phyloP scores from a whole-genome alignment of 805 yeast genomes.

The Yarrowia bubula region DNA sequence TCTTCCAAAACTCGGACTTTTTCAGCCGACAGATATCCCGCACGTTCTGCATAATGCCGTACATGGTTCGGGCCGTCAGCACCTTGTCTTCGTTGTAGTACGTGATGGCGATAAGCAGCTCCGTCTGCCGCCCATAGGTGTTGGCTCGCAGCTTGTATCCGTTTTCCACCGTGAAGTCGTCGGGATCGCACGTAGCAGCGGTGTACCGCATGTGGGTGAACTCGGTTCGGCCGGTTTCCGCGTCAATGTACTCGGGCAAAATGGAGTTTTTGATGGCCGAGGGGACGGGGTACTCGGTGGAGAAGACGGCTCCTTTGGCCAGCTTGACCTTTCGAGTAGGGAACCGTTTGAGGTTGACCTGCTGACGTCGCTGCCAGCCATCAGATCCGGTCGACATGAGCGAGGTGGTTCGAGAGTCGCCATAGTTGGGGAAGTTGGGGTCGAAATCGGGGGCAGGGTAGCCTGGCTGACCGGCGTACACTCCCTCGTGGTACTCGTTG shows the following conservation, averaged over 20 bases:
- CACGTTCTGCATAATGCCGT: slow-evolving; percentile 63
- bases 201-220: slow-evolving; percentile 61
- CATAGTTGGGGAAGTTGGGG: slow-evolving; percentile 1
- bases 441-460: not conserved
- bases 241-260: slow-evolving; percentile 43
- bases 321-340: slow-evolving; percentile 43
- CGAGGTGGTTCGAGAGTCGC: not conserved
- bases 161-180: slow-evolving; percentile 51
- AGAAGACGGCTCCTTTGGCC: slow-evolving; percentile 40
- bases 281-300: slow-evolving; percentile 43
- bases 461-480: slow-evolving; percentile 2
- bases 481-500: slow-evolving; percentile 23
- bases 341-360: slow-evolving; percentile 37
- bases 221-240: slow-evolving; percentile 47
- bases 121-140: slow-evolving; percentile 59
- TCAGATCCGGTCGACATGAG: slow-evolving; percentile 27
- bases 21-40: slow-evolving; percentile 55
- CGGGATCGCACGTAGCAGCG: slow-evolving; percentile 71
- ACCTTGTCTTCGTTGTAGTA: slow-evolving; percentile 69
- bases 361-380: slow-evolving; percentile 35
- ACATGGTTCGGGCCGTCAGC: slow-evolving; percentile 58
- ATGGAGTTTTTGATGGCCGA: slow-evolving; percentile 43
- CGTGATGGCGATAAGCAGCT: slow-evolving; percentile 59
- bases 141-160: slow-evolving; percentile 58
- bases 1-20: slow-evolving; percentile 46